Conservation (phyloP, 805 yeast genomes). For the Starmerella cellae region DNA sequence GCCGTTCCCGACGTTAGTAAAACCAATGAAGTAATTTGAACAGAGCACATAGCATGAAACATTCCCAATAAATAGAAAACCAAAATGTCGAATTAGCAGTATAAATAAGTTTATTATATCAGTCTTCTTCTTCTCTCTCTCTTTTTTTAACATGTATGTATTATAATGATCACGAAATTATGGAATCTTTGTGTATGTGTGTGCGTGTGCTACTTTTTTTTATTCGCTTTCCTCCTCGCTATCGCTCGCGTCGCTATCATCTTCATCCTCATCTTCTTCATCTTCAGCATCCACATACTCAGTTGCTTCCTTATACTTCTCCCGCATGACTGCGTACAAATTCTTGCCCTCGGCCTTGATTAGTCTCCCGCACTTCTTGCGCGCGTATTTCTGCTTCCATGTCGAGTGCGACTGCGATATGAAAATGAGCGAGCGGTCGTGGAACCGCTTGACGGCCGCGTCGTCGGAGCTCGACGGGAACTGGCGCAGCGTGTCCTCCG, state of each 20-base stretch:
- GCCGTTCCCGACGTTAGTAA: slow-evolving; percentile 18
- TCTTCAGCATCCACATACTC: slow-evolving; percentile 44
- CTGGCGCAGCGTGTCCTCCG: slow-evolving; percentile 56
- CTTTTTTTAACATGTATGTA: no score
- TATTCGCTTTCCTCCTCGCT: background rate
- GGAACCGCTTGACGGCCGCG: slow-evolving; percentile 82
- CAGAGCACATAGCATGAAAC: no score
- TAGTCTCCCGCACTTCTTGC: slow-evolving; percentile 86
- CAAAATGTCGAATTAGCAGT: no score
- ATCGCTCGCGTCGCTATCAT: slow-evolving; percentile 1
- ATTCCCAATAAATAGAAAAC: no score
- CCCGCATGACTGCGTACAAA: slow-evolving; percentile 61
- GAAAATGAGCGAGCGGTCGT: slow-evolving; percentile 69
- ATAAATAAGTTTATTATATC: background rate
- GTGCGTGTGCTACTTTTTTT: no score
- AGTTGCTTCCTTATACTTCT: slow-evolving; percentile 70
- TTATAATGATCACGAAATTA: no score
- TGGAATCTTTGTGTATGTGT: no score
- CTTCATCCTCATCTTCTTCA: slow-evolving; percentile 10
- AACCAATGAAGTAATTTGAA: no score
- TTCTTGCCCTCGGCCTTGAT: slow-evolving; percentile 60
- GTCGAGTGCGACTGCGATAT: slow-evolving; percentile 62
- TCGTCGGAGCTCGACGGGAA: slow-evolving; percentile 83
- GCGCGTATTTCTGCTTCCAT: slow-evolving; percentile 71
- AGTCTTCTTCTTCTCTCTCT: background rate